These are phyloP conservation scores for Botrytis porri DNA, from an alignment of 2,329 filamentous ascomycete species.

Conservation along the genomic window DNA sequence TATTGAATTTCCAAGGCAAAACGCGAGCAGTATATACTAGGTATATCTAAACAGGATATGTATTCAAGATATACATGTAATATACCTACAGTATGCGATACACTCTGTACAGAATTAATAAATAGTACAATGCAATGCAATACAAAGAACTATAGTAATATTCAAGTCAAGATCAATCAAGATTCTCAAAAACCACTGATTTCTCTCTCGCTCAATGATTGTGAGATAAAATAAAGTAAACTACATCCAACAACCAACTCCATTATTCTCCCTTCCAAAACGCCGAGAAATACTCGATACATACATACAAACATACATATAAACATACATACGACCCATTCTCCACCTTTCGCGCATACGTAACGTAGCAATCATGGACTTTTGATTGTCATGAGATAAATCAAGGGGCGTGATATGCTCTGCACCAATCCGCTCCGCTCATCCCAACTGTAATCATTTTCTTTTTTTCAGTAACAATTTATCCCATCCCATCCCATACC, in stretches of 20 bases:
- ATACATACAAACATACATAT: neutral
- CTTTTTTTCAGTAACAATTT: neutral
- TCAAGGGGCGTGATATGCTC: neutral
- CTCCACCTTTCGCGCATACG: neutral
- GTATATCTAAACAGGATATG: no score
- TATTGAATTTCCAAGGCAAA: no score
- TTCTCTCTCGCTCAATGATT: no score
- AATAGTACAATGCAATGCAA: no score
- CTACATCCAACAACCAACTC: neutral
- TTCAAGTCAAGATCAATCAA: no score
- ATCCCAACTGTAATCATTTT: neutral
- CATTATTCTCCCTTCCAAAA: neutral
- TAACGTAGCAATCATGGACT: neutral
- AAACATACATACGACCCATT: neutral
- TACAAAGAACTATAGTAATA: no score
- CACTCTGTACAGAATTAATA: no score
- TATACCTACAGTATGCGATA: no score
- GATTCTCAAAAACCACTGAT: no score
- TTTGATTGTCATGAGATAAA: neutral
- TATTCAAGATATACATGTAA: no score
- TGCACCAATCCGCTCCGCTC: neutral
- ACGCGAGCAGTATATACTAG: no score
- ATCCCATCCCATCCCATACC: neutral
- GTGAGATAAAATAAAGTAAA: no score
- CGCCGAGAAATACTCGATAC: neutral